Evolutionary conservation across 495 filamentous ascomycete species (phyloP), one percentile per base, ranked within the genome.

Genomic region (Cercophora scortea): DNA sequence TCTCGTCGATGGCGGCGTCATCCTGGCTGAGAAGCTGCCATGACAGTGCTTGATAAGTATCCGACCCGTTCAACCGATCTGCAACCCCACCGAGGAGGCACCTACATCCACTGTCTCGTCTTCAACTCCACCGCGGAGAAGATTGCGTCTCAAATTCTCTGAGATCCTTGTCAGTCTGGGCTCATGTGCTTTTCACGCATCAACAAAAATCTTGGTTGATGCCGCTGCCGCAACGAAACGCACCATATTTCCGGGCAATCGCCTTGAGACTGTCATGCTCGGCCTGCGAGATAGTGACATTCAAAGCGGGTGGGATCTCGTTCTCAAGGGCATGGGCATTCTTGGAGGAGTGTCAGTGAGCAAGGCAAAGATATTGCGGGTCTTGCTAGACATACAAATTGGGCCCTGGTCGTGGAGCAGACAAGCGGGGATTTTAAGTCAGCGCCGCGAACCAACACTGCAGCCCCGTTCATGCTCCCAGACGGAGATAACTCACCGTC

Each of bases 91-190:
- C 8, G 34, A 40, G 18, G 18, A 32, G 50, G 40, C 41, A 49
- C 74, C 63, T 65, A 84, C 82, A 63, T 79, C 72, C 40, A 90
- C 66, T 16, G 78, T 82, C 45, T 83, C 80, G 36, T 74, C 67
- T 3, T 76, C 74, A 47, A 89, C 73, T 3, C 85, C 86, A 33
- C 81, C 83, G 48, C 72, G 74, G 47, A 82, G 66, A 11, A 90
- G 77, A 49, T 82, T 82, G 5, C 72, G 74, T 49, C 73, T 79
- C 35, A 90, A 71, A 49, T 80, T 82, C 50, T 72, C 85, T 89
- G 49, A 15, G 6, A 25, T 11, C 16, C 9, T n/a, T 17, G 45
- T 51, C 41, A 47, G 42, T 45, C 17, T 45, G 10, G 11, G 45
- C 6, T 16, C 42, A 32, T 6, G 10, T 10, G 19, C 10, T 34